phyloP scores from a whole-genome alignment of 305 asterid species.

The Fraxinus latifolia region DNA sequence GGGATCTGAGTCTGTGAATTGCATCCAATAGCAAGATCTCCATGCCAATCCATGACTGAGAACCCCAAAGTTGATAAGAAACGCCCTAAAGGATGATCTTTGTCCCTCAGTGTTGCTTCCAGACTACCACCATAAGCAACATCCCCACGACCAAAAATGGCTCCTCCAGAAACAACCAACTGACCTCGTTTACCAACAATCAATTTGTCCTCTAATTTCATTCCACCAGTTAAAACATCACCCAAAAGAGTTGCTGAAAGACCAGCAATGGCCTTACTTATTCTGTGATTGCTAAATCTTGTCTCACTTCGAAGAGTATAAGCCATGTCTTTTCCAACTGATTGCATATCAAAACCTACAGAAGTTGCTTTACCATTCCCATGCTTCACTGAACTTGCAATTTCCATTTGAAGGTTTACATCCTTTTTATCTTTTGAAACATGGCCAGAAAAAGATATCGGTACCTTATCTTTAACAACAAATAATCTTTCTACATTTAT shows the following conservation, averaged over 20 bases:
- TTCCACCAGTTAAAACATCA: constrained; percentile 76
- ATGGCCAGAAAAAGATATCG: constrained; percentile 80
- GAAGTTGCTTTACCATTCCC: constrained; percentile 81
- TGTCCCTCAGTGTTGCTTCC: constrained; percentile 85
- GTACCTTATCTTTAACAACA: constrained; percentile 66
- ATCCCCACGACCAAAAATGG: constrained; percentile 86
- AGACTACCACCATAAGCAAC: constrained; percentile 88
- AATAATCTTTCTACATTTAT: constrained; percentile 78
- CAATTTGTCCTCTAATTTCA: constrained; percentile 81
- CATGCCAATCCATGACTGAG: constrained; percentile 94
- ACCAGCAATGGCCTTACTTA: constrained; percentile 77
- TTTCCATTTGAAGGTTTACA: constrained; percentile 82
- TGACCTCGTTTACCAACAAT: constrained; percentile 63
- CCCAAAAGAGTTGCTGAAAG: constrained; percentile 79
- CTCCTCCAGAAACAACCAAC: constrained; percentile 87
- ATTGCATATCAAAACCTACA: constrained; percentile 83
- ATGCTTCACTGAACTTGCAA: constrained; percentile 80
- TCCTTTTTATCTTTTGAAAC: constrained; percentile 91
- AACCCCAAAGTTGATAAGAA: constrained; percentile 73
- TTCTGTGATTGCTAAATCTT: constrained; percentile 62
- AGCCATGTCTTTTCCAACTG: constrained; percentile 77
- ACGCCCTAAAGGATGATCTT: constrained; percentile 79
- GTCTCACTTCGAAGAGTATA: constrained; percentile 83
- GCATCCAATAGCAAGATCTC: constrained; percentile 90
- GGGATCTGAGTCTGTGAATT: constrained; percentile 90